Base-by-base conservation (phyloP, 305 asterid species). In the Lippia alba region DNA sequence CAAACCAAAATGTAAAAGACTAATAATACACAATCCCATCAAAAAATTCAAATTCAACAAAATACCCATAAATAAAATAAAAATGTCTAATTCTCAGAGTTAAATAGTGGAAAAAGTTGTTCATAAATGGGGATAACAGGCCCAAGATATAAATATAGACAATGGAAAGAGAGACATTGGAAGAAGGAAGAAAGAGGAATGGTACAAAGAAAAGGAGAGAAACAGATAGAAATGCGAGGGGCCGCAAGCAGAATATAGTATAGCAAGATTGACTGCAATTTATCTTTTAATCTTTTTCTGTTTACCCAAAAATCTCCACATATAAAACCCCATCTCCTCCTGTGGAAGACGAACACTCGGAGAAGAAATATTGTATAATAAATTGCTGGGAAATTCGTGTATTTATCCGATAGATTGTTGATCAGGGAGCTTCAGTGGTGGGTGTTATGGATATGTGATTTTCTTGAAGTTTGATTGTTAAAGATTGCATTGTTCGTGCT, bases 141-240 rank as follows among this genome's bases (percentile, higher is more conserved):
- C 65, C 59, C 54, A 30, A 15, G 10, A 40, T 66, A 58, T 69
- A 56, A 64, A 3, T 54, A 63, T 19, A 46, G 60, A 58, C 54
- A 55, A 63, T 17, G 14, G 19, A 67, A 53, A 53, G 49, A 36
- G 9, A 36, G 65, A 44, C 7, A 33, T 12, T 16, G 19, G 14
- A 59, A 70, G 19, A 61, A 61, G 53, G 62, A 34, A 45, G 57
- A 50, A 34, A 45, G 57, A 50, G 18, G 48, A 9, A 39, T 60
- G 62, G 53, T 65, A 9, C 54, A 12, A 36, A 40, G 66, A 61
- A 75, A 74, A 69, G 69, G 72, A 53, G 79, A 80, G 93, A 83
- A 80, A 78, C 78, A 74, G 91, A 85, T 83, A 82, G 81, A 87
- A 83, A 72, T 57, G 86, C 91, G 85, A 81, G 76, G 81, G 82